A percentile compares a stretch with the other conserved stretches of the same genome.
These are phyloP conservation scores for Hirschioporus abietinus DNA, from an alignment of 768 basidiomycete genomes.

Conservation along the genomic window DNA sequence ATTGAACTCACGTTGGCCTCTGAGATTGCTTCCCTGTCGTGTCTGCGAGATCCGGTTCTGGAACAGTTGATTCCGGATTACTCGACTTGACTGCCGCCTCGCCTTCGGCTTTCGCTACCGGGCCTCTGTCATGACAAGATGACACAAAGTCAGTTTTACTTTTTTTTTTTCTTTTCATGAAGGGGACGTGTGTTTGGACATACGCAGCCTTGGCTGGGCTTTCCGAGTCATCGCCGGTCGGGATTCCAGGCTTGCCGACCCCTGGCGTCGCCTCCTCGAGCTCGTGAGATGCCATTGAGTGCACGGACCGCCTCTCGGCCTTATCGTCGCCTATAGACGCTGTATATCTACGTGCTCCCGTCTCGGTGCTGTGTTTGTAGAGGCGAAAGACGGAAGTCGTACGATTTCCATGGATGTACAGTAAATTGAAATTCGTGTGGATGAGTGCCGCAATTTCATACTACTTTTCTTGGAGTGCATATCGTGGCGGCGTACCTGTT, in stretches of 20 bases:
- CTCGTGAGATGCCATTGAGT: not conserved
- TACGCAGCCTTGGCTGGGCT: not conserved
- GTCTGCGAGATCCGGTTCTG: not conserved
- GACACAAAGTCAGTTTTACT: too few relatives aligned
- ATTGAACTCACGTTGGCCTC: not conserved
- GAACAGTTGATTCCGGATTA: not conserved
- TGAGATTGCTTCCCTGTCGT: not conserved
- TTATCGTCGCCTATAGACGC: not conserved
- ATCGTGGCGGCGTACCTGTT: not conserved
- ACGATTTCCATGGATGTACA: not conserved
- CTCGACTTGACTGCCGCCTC: not conserved
- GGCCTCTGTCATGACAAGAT: too few relatives aligned
- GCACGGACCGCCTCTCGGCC: not conserved
- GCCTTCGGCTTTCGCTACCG: too few relatives aligned
- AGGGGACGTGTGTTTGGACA: too few relatives aligned
- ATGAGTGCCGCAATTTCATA: not conserved
- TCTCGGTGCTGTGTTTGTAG: not conserved
- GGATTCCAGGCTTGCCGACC: not conserved
- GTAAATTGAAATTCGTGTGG: not conserved
- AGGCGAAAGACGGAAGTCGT: not conserved
- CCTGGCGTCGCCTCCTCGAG: not conserved
- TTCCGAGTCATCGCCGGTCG: not conserved
- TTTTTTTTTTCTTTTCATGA: too few relatives aligned
- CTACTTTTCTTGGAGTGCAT: not conserved
- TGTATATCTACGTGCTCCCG: not conserved